phyloP scores from a whole-genome alignment of 495 filamentous ascomycete genomes.

The Hypoxylon fragiforme region DNA sequence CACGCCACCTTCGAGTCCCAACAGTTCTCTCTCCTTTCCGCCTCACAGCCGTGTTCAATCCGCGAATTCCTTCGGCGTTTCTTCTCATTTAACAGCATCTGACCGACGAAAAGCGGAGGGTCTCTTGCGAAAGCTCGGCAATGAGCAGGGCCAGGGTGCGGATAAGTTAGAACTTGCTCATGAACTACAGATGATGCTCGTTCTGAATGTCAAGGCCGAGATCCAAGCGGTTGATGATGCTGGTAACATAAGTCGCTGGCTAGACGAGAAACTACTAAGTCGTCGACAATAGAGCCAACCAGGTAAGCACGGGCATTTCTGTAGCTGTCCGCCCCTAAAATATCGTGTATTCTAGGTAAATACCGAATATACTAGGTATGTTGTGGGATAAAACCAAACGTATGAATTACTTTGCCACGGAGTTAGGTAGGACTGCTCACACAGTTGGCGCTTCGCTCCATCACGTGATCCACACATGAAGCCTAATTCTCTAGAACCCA shows the following conservation, averaged over 20 bases:
- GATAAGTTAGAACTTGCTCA: constrained; percentile 52
- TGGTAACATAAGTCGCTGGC: constrained; percentile 65
- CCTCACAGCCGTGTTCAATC: constrained; percentile 38
- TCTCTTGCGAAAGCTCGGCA: constrained; percentile 60
- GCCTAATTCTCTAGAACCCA: too few species aligned
- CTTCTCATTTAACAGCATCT: constrained; percentile 57
- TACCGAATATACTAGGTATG: too few species aligned
- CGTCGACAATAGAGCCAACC: not conserved
- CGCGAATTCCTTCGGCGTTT: constrained; percentile 11
- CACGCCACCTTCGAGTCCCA: constrained; percentile 2
- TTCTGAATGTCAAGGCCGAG: constrained; percentile 85
- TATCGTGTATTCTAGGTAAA: not conserved
- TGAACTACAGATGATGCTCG: constrained; percentile 84
- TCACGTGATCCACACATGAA: too few species aligned
- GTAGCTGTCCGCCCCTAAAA: not conserved
- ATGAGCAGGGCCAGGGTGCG: not conserved
- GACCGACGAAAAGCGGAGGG: constrained; percentile 69
- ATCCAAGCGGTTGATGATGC: constrained; percentile 77
- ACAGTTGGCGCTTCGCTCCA: too few species aligned
- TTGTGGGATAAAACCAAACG: too few species aligned
- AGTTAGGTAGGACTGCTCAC: too few species aligned
- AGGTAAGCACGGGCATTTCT: not conserved
- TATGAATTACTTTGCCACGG: too few species aligned
- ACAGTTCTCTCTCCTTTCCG: not conserved
- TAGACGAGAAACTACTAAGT: constrained; percentile 52